These are phyloP conservation scores for Epichloe glyceriae DNA, from an alignment of 2,329 filamentous ascomycete species.

Conservation along the genomic window DNA sequence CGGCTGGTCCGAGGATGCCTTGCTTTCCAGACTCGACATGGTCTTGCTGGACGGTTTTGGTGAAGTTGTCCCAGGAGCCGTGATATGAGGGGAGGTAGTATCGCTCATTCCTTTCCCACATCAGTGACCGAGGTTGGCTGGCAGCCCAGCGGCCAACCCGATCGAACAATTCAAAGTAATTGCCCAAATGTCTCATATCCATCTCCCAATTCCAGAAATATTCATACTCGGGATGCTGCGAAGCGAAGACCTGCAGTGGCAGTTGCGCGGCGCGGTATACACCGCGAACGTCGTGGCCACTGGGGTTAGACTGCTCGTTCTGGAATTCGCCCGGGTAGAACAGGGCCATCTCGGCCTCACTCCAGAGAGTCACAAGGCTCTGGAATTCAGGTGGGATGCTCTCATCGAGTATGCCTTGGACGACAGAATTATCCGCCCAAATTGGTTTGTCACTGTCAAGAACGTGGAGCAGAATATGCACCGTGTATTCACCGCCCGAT, in stretches of 20 bases:
- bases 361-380: slow-evolving; percentile 71
- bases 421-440: slow-evolving; percentile 65
- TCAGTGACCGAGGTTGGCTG: slow-evolving; percentile 53
- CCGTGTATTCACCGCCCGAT: slow-evolving; percentile 68
- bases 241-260: slow-evolving; percentile 50
- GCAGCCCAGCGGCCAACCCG: slow-evolving; percentile 53
- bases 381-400: slow-evolving; percentile 63
- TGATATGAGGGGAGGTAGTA: slow-evolving; percentile 66
- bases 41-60: slow-evolving; percentile 48
- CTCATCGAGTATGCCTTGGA: slow-evolving; percentile 55
- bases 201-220: slow-evolving; percentile 62
- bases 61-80: slow-evolving; percentile 61
- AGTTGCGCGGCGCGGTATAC: slow-evolving; percentile 55
- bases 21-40: slow-evolving; percentile 35
- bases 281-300: slow-evolving; percentile 47
- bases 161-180: slow-evolving; percentile 61
- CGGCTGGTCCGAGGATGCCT: slow-evolving; percentile 58
- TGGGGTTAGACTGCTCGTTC: slow-evolving; percentile 48
- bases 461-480: slow-evolving; percentile 78
- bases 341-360: slow-evolving; percentile 68
- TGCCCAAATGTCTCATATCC: slow-evolving; percentile 52
- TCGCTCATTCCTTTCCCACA: slow-evolving; percentile 66
- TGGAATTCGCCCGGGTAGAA: slow-evolving; percentile 63
- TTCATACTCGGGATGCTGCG: slow-evolving; percentile 49
- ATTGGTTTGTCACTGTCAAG: slow-evolving; percentile 68